Base-by-base conservation (phyloP, 139 green algal species). In the Coelastrella sp. region DNA sequence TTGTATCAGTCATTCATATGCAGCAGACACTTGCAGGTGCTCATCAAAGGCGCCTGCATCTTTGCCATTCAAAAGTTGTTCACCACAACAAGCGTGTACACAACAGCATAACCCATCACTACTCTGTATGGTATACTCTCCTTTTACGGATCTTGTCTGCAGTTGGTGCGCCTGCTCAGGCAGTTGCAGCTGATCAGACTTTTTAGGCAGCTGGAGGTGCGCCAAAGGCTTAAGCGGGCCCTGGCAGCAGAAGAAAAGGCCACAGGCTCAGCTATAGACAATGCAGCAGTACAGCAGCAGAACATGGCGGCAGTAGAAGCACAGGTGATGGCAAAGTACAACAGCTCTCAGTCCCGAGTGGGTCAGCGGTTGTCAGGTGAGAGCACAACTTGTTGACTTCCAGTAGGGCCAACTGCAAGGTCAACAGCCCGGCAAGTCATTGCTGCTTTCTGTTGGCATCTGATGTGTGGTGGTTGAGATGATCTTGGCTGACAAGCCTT, bases 81-180 rank as follows among this genome's bases (percentile, higher is more conserved):
- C 35, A 49, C 35, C 35, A 49, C 35, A 49, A 49, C 35, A 49
- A 49, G 35, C 35, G 35, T 49, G 35, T 49, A 49, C 35, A 49
- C 35, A 49, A 49, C 35, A 49, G 35, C 35, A 49, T 3, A 49
- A 49, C 35, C 35, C 35, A 49, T 49, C 35, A 49, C 35, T 49
- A 49, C 35, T 49, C 1, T 5, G 1, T 49, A 49, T 49, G 35
- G 35, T 49, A 49, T 49, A 49, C 35, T 49, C 35, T 49, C 35
- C 35, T 22, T 72, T 14, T 72, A 17, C 12, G 12, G 63, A 22
- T 14, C 63, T 72, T 72, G 63, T 72, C 25, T 91, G 66, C 91
- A 95, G 92, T 94, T 96, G 58, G 95, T 97, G 80, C 94, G 97
- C 22, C 93, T 99, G 60, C 73, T 99, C 80, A 93, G 96, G 14